Percentiles rank a stretch among this genome's conserved stretches.
phyloP scores from a whole-genome alignment of 2,329 filamentous ascomycete genomes.

The Colletotrichum somersetense region DNA sequence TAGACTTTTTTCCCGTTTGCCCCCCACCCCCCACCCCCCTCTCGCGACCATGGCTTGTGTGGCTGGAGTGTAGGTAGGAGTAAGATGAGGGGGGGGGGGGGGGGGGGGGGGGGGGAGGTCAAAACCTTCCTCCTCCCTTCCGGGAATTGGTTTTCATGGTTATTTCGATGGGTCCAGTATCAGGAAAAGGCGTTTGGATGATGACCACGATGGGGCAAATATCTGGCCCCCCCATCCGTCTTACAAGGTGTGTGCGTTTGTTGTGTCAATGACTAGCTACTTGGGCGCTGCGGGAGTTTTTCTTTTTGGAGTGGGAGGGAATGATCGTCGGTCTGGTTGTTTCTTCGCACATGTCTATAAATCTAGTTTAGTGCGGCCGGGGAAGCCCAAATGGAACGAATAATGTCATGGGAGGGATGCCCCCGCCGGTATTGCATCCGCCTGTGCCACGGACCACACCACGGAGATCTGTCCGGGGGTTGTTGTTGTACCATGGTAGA shows the following conservation, averaged over 20 bases:
- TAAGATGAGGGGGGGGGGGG: too few species aligned
- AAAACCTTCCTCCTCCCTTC: neutral
- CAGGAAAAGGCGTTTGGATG: conserved; percentile 33
- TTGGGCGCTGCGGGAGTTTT: conserved; percentile 26
- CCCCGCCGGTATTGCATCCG: conserved; percentile 1
- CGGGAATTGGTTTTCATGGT: conserved; percentile 27
- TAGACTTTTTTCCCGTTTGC: conserved; percentile 7
- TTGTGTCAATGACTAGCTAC: conserved; percentile 25
- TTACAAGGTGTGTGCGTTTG: neutral
- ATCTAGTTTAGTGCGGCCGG: neutral
- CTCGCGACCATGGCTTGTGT: too few species aligned
- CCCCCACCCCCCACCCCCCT: neutral
- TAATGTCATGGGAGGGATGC: conserved; percentile 11
- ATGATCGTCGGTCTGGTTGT: conserved; percentile 5
- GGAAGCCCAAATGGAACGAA: conserved; percentile 11
- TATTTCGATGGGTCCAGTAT: conserved; percentile 28
- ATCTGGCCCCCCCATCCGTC: conserved; percentile 4
- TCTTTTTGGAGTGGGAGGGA: too few species aligned
- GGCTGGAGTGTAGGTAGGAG: neutral
- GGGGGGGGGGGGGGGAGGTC: neutral
- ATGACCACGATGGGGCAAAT: conserved; percentile 28
- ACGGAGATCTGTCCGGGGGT: conserved; percentile 15
- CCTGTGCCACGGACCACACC: conserved; percentile 4
- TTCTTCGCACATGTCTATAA: conserved; percentile 29
- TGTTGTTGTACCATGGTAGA: neutral